These are phyloP conservation scores for Globisporangium lucens DNA, from an alignment of 352 stramenopile genomes.

Conservation along the genomic window DNA sequence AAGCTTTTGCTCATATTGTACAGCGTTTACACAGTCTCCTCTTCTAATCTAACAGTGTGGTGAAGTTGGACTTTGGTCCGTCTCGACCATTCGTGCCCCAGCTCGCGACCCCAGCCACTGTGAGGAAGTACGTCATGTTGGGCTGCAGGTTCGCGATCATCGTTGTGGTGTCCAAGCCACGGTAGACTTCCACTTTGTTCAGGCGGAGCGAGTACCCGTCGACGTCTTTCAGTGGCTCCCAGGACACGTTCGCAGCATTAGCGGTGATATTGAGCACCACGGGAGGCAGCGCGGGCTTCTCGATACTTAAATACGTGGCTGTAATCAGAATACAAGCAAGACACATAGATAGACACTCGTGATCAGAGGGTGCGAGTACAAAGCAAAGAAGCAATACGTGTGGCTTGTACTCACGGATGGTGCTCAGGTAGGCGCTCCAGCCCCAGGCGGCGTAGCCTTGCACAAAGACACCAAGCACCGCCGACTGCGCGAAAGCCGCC, in stretches of 20 bases:
- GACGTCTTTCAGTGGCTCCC: slow-evolving; percentile 43
- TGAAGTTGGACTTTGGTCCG: slow-evolving; percentile 67
- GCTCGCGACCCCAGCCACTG: slow-evolving; percentile 56
- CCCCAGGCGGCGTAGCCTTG: slow-evolving; percentile 78
- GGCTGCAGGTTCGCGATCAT: slow-evolving; percentile 40
- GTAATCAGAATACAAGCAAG: not conserved
- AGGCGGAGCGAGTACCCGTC: slow-evolving; percentile 71
- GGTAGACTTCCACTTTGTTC: slow-evolving; percentile 76
- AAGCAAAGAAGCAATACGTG: not conserved
- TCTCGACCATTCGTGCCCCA: slow-evolving; percentile 60
- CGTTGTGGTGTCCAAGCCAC: slow-evolving; percentile 39
- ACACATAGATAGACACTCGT: not conserved
- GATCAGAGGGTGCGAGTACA: not conserved
- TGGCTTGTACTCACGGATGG: slow-evolving; percentile 38
- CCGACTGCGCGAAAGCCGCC: slow-evolving; percentile 53
- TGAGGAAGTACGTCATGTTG: slow-evolving; percentile 74
- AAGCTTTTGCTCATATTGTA: not conserved
- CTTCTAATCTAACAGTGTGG: slow-evolving; percentile 28
- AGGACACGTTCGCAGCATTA: slow-evolving; percentile 38
- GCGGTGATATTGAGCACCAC: slow-evolving; percentile 42
- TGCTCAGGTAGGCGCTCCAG: slow-evolving; percentile 65
- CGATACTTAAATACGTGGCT: slow-evolving; percentile 71
- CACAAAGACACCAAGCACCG: slow-evolving; percentile 55
- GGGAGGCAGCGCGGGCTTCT: slow-evolving; percentile 26
- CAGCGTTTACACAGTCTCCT: not conserved